phyloP scores from a whole-genome alignment of 192 early-diverging fungal genomes.

The Cladochytrium replicatum region DNA sequence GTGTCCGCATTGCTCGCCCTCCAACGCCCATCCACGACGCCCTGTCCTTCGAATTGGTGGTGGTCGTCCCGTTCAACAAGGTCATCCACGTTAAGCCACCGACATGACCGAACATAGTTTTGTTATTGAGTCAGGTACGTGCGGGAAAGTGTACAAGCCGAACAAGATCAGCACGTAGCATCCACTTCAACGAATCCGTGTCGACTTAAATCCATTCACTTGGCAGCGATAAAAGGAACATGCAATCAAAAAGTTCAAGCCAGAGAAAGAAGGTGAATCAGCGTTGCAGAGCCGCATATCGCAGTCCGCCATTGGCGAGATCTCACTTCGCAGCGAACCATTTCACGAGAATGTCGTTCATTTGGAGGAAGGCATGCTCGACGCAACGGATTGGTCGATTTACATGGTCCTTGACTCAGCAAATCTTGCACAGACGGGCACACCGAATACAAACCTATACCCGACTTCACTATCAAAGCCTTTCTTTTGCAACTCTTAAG shows the following conservation, averaged over 20 bases:
- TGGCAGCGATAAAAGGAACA: no score
- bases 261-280: slow-evolving; percentile 83
- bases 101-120: no score
- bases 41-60: no score
- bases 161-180: no score
- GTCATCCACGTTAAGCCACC: no score
- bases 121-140: no score
- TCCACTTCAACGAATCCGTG: no score
- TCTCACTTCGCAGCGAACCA: slow-evolving; percentile 84
- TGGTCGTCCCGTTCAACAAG: no score
- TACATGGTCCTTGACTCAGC: slow-evolving; percentile 94
- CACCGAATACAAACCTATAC: slow-evolving; percentile 64
- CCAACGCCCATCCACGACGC: no score
- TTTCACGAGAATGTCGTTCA: slow-evolving; percentile 80
- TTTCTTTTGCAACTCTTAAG: slow-evolving; percentile 44
- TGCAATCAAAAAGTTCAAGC: slow-evolving; percentile 97
- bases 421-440: slow-evolving; percentile 87
- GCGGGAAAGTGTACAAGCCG: no score
- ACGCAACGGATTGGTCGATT: slow-evolving; percentile 73
- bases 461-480: slow-evolving; percentile 55
- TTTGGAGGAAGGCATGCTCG: slow-evolving; percentile 78
- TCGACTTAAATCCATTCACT: no score
- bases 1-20: no score
- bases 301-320: slow-evolving; percentile 89
- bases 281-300: slow-evolving; percentile 69